These are phyloP conservation scores for Boletus sp. DNA, from an alignment of 768 basidiomycete genomes.

Conservation along the genomic window DNA sequence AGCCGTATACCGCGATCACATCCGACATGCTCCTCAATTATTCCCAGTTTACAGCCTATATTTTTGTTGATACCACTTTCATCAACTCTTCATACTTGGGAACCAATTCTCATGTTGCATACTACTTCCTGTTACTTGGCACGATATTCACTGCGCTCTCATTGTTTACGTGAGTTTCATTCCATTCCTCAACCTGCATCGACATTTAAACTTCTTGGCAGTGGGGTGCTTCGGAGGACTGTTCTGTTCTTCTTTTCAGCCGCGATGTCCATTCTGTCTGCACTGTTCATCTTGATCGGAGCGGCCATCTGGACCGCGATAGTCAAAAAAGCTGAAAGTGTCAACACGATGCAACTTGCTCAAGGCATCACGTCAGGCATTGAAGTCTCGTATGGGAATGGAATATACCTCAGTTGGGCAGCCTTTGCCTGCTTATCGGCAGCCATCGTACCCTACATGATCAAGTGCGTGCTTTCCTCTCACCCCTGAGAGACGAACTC, in stretches of 20 bases:
- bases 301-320: slow-evolving; percentile 77
- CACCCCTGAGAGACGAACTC: neutral
- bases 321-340: slow-evolving; percentile 55
- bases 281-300: slow-evolving; percentile 62
- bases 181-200: neutral
- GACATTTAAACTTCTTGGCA: slow-evolving; percentile 27
- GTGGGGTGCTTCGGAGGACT: slow-evolving; percentile 64
- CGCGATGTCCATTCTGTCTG: slow-evolving; percentile 55
- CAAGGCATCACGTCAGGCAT: slow-evolving; percentile 54
- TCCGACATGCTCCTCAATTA: slow-evolving; percentile 69
- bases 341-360: slow-evolving; percentile 52
- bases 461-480: slow-evolving; percentile 51
- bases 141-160: slow-evolving; percentile 65
- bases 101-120: slow-evolving; percentile 62
- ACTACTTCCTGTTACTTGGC: slow-evolving; percentile 72
- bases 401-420: slow-evolving; percentile 68
- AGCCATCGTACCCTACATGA: slow-evolving; percentile 71
- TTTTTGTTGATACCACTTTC: slow-evolving; percentile 55
- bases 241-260: slow-evolving; percentile 68
- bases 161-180: slow-evolving; percentile 54
- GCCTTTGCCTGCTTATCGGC: slow-evolving; percentile 63
- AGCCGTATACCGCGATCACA: slow-evolving; percentile 61
- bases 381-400: slow-evolving; percentile 56
- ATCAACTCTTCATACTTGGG: slow-evolving; percentile 60
- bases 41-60: slow-evolving; percentile 47